These are phyloP conservation scores for Mollisiaceae sp. DNA, from an alignment of 2,329 filamentous ascomycete species.

Conservation along the genomic window DNA sequence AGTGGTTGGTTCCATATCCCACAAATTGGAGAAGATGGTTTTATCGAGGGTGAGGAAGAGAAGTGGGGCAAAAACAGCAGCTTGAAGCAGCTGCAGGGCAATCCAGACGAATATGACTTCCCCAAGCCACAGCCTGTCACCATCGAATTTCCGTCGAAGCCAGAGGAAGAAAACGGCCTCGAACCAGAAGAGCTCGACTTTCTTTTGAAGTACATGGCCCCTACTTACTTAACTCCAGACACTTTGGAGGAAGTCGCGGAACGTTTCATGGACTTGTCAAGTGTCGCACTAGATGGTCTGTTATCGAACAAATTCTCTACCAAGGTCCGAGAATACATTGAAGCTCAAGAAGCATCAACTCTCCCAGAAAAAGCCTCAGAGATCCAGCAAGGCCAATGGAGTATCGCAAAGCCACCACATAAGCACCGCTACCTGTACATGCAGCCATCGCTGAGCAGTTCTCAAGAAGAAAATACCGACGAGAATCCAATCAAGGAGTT, in stretches of 20 bases:
- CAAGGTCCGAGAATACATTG: conserved; percentile 73
- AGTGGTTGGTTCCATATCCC: conserved; percentile 99
- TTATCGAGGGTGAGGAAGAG: conserved; percentile 85
- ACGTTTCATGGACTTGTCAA: conserved; percentile 82
- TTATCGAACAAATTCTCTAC: conserved; percentile 78
- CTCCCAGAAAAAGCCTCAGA: conserved; percentile 54
- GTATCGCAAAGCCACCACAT: conserved; percentile 84
- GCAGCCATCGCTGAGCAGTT: conserved; percentile 52
- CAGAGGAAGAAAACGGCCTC: conserved; percentile 60
- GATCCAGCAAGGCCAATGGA: conserved; percentile 69
- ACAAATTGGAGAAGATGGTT: conserved; percentile 91
- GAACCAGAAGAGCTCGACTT: conserved; percentile 86
- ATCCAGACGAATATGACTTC: conserved; percentile 86
- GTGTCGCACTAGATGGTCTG: conserved; percentile 80
- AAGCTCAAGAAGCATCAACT: conserved; percentile 61
- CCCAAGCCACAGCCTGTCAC: conserved; percentile 67
- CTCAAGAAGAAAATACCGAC: conserved; percentile 13
- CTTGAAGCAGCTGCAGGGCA: conserved; percentile 89
- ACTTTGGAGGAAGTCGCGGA: conserved; percentile 82
- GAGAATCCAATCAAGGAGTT: conserved; percentile 73
- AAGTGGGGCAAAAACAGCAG: conserved; percentile 88
- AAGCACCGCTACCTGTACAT: conserved; percentile 93
- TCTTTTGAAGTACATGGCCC: conserved; percentile 86
- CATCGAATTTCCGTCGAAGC: conserved; percentile 42
- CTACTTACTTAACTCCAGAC: conserved; percentile 90